These are phyloP conservation scores for Maudiozyma barnettii DNA, from an alignment of 805 yeast genomes.

Conservation along the genomic window DNA sequence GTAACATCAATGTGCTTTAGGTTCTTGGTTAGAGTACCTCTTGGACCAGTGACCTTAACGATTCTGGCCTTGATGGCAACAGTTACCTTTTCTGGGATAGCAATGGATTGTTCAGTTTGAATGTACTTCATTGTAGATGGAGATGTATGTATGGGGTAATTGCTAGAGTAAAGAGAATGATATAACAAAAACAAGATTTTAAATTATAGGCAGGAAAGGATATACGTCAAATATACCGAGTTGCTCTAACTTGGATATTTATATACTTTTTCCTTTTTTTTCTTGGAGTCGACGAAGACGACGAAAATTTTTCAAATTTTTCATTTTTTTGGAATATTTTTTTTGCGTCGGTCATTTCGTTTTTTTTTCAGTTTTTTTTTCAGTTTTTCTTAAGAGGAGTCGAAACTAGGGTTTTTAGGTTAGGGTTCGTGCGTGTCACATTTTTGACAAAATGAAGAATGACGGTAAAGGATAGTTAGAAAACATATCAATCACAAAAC, in stretches of 20 bases:
- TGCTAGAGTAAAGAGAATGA: no score
- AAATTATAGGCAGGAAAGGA: no score
- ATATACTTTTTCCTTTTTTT: not conserved
- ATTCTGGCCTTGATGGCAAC: conserved; percentile 85
- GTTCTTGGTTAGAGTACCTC: conserved; percentile 88
- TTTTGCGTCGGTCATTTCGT: not conserved
- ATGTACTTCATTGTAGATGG: conserved; percentile 87
- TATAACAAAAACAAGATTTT: no score
- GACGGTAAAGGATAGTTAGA: no score
- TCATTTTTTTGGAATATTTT: not conserved
- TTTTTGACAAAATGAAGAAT: not conserved
- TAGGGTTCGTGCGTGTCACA: not conserved
- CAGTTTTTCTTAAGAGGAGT: not conserved
- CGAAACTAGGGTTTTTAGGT: not conserved
- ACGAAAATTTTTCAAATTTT: not conserved
- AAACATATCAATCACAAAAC: no score
- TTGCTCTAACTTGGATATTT: not conserved
- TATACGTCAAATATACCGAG: no score
- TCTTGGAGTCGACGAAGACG: not conserved
- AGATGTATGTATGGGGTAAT: no score
- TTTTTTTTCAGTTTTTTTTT: not conserved
- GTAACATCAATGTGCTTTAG: conserved; percentile 92
- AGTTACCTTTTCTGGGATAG: conserved; percentile 86
- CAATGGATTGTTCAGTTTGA: conserved; percentile 76
- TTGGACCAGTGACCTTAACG: conserved; percentile 91